Base-by-base conservation (phyloP, 2,329 filamentous ascomycete genomes). In the Alternaria sp. region DNA sequence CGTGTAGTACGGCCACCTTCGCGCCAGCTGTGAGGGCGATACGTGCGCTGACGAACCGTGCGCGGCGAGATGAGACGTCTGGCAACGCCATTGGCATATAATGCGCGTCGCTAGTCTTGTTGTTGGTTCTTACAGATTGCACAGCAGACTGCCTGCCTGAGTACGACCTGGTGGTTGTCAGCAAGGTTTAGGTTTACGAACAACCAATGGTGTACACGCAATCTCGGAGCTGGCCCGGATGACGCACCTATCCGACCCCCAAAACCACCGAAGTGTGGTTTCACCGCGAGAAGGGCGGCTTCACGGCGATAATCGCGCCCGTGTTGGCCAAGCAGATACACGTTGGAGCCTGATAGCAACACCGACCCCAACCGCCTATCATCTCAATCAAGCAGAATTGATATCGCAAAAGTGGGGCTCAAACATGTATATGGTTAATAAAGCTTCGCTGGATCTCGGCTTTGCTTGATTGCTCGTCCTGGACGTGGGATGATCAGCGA, bases 401-500 rank as follows among this genome's bases (percentile, higher is more conserved):
- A 8, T 26, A 28, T 26, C 15, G 52, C 21, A 28, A 25, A 6
- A 26, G 9, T 32, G 45, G 44, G 13, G 40, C 21, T 40, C 10
- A 52, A 47, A 7, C n/a, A 19, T 32, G 23, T 17, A 13, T 15
- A 17, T 47, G 19, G 15, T 28, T 26, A 17, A 49, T 49, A 23
- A 49, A 54, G 47, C 21, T 59, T 62, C 43, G 47, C 55, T 25
- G 43, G 47, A 59, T 26, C 49, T 54, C 30, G 43, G 59, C 23
- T 32, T 54, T 62, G 54, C 47, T 61, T 58, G 21, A 45, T 58
- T 46, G 17, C 11, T 45, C 15, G 21, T 19, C 30, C 26, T 26
- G 47, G 21, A 47, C 40, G 30, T 47, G 47, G 28, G 36, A 45
- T 50, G 21, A 32, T 52, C 43, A 46, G 43, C 47, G 15, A 23